These are phyloP conservation scores for Kazachstania bromeliacearum DNA, from an alignment of 805 yeast species.

Conservation along the genomic window DNA sequence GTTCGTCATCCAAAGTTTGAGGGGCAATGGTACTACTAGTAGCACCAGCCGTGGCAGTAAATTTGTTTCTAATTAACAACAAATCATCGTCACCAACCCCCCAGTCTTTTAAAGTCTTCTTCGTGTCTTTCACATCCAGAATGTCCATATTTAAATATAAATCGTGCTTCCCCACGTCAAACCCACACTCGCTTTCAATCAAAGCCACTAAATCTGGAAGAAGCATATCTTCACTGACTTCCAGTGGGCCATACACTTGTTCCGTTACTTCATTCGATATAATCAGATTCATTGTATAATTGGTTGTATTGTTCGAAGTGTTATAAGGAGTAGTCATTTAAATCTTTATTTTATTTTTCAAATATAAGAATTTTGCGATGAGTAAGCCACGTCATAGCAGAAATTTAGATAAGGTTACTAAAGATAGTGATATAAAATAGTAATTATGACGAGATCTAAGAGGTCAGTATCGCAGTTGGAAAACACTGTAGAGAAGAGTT, in stretches of 20 bases:
- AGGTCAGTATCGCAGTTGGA: background rate
- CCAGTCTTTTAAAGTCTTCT: constrained; percentile 36
- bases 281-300: constrained; percentile 39
- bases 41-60: constrained; percentile 1
- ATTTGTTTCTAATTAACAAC: constrained; percentile 33
- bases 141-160: constrained; percentile 39
- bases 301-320: background rate
- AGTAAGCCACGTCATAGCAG: no score
- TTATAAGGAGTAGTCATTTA: background rate
- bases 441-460: background rate
- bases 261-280: constrained; percentile 43
- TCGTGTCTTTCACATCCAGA: constrained; percentile 24
- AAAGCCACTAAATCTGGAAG: constrained; percentile 64
- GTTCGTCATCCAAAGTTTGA: constrained; percentile 11
- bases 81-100: constrained; percentile 52
- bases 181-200: constrained; percentile 57
- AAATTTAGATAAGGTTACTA: no score
- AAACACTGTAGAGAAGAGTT: background rate
- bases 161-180: constrained; percentile 39
- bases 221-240: constrained; percentile 55
- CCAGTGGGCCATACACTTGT: constrained; percentile 40
- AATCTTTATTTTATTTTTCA: no score
- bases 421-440: no score
- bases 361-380: no score
- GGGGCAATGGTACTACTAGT: no score